phyloP scores from a whole-genome alignment of 1,284 basidiomycete species.

The Xerocomus alliaceus region DNA sequence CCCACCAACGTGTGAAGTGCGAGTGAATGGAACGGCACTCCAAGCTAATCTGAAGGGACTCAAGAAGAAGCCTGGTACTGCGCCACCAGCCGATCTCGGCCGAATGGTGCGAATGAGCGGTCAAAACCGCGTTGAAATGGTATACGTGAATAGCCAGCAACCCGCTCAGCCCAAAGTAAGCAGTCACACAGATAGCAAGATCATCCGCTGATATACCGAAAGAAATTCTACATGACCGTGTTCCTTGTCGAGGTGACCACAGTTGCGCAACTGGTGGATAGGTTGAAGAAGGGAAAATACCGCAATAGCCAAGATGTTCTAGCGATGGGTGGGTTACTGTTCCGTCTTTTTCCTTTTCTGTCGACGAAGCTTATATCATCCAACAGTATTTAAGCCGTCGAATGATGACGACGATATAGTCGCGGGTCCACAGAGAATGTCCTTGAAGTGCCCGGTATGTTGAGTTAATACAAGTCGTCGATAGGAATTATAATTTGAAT shows the following conservation, averaged over 20 bases:
- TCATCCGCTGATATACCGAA: conserved; percentile 54
- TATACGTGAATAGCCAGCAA: conserved; percentile 90
- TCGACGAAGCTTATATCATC: conserved; percentile 9
- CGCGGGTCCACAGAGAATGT: conserved; percentile 86
- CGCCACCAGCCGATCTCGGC: conserved; percentile 86
- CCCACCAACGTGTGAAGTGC: conserved; percentile 89
- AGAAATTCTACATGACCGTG: conserved; percentile 88
- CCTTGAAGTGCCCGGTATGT: conserved; percentile 89
- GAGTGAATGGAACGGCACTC: conserved; percentile 76
- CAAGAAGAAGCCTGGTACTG: conserved; percentile 96
- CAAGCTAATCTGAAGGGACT: conserved; percentile 87
- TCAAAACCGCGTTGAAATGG: conserved; percentile 80
- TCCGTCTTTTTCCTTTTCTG: neutral
- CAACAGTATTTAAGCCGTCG: conserved; percentile 65
- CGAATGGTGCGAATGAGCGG: conserved; percentile 59
- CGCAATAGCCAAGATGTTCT: conserved; percentile 72
- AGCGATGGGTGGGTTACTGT: conserved; percentile 59
- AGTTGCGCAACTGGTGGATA: conserved; percentile 70
- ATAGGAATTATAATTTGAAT: conserved; percentile 5
- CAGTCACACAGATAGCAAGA: neutral
- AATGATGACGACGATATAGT: conserved; percentile 87
- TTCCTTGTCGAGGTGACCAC: conserved; percentile 81
- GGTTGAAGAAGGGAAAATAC: conserved; percentile 70
- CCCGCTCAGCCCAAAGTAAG: conserved; percentile 72
- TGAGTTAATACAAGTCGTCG: neutral